These are phyloP conservation scores for Erysimum cheiri DNA, from an alignment of 441 rosid genomes.

Conservation along the genomic window DNA sequence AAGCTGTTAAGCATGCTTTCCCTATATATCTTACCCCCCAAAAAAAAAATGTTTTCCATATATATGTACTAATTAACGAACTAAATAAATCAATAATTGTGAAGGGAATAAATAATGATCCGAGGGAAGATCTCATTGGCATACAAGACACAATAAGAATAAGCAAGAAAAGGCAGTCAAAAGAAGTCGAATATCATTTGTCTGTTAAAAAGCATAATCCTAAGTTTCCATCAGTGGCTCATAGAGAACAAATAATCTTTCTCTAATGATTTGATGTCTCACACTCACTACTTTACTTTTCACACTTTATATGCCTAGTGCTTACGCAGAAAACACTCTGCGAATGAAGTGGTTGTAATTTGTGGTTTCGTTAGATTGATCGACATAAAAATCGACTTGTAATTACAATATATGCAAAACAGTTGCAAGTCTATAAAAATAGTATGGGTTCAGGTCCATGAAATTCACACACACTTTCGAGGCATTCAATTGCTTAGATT, in stretches of 20 bases:
- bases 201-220: conserved; percentile 39
- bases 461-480: background rate
- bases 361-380: conserved; percentile 24
- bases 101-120: conserved; percentile 32
- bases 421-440: conserved; percentile 6
- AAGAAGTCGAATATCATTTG: conserved; percentile 37
- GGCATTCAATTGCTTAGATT: background rate
- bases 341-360: conserved; percentile 15
- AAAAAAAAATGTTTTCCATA: background rate
- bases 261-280: conserved; percentile 44
- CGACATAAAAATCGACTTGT: background rate
- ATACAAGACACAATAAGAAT: conserved; percentile 31
- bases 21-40: background rate
- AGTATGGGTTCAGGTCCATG: background rate
- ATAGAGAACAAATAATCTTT: conserved; percentile 36
- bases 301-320: conserved; percentile 35
- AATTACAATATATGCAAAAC: background rate
- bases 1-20: background rate
- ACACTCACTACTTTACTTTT: conserved; percentile 29
- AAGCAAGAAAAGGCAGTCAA: conserved; percentile 37
- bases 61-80: background rate
- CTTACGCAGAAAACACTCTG: conserved; percentile 36
- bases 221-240: conserved; percentile 45
- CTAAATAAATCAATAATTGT: conserved; percentile 17
- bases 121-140: conserved; percentile 39